Base-by-base conservation (phyloP, 1,284 basidiomycete species). In the Marasmius sp. region DNA sequence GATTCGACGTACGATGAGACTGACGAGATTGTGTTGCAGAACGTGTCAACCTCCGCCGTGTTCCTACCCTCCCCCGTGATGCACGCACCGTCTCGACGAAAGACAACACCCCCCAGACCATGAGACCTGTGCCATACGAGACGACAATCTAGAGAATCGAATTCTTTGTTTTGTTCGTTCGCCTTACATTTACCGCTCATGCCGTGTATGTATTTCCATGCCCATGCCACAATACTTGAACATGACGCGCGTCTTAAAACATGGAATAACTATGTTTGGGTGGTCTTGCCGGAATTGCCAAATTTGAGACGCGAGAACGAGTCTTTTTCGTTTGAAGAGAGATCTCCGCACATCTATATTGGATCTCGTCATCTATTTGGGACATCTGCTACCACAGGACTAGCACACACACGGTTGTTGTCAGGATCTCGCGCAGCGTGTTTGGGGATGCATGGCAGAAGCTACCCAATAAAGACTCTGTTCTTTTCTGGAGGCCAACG, bases 81-180 rank as follows among this genome's bases (percentile, higher is more conserved):
- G 85, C 93, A 37, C 88, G 82, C 79, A 87, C 85, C 70, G 88
- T 99, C 75, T 89, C 91, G 62, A 78, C 82, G 66, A 77, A 79
- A 69, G 85, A 87, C 73, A 98, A 98, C 82, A 81, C 85, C 50
- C 94, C 97, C 62, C 92, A 97, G 83, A 98, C 97, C 65, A 93
- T 99, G 78, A 88, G 86, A 66, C 95, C 95, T 72, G 85, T 94
- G 72, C 88, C 88, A 71, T 98, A 93, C 81, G 92, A 93, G 85
- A 93, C 91, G 65, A 92, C 87, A 65, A 93, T 93, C 78, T 93
- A 85, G 55, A 74, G 41, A 47, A 47, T 18, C n/a, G 8, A n/a
- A 47, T 8, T 47, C 20, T n/a, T n/a, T 47, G 16, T 18, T n/a
- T 14, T 20, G n/a, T 47, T 47, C 45, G 11, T 12, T 43, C 41